Percentiles rank a stretch among this genome's conserved stretches.
Evolutionary conservation across 2,329 filamentous ascomycete genomes (phyloP).

Genomic region (Neodidymelliopsis sp.): DNA sequence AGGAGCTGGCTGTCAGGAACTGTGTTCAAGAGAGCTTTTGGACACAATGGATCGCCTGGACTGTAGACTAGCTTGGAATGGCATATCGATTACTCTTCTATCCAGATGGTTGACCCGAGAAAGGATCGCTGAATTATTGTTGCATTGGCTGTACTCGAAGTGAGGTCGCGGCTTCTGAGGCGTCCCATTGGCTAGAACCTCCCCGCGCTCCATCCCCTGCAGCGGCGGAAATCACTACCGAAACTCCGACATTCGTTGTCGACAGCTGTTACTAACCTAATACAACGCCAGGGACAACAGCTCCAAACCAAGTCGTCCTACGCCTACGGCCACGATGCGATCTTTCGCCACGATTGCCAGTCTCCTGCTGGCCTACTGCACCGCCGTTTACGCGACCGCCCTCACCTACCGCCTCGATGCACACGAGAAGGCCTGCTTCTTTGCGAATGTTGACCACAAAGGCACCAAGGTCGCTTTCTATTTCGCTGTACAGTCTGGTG

Average conservation of each 20-base stretch:
- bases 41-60: not conserved
- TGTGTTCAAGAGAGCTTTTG: not conserved
- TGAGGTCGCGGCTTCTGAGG: conserved; percentile 7
- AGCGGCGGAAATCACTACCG: conserved; percentile 25
- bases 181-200: conserved; percentile 27
- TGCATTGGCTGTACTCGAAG: too few relatives aligned
- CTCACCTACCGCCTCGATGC: conserved; percentile 91
- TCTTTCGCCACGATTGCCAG: conserved; percentile 40
- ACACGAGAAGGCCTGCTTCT: conserved; percentile 97
- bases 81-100: conserved; percentile 1
- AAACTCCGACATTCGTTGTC: conserved; percentile 36
- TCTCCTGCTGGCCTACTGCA: conserved; percentile 74
- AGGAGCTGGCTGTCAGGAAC: not conserved
- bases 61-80: conserved; percentile 10
- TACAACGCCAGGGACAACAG: conserved; percentile 13
- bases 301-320: conserved; percentile 12
- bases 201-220: conserved; percentile 29
- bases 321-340: conserved; percentile 43
- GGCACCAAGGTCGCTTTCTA: conserved; percentile 96
- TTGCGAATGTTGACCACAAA: conserved; percentile 76
- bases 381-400: conserved; percentile 82
- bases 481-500: conserved; percentile 99
- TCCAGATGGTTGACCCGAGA: too few relatives aligned
- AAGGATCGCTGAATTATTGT: too few relatives aligned
- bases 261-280: conserved; percentile 40